Evolutionary conservation across 495 filamentous ascomycete species (phyloP).

Genomic region (Copromyces sp.): DNA sequence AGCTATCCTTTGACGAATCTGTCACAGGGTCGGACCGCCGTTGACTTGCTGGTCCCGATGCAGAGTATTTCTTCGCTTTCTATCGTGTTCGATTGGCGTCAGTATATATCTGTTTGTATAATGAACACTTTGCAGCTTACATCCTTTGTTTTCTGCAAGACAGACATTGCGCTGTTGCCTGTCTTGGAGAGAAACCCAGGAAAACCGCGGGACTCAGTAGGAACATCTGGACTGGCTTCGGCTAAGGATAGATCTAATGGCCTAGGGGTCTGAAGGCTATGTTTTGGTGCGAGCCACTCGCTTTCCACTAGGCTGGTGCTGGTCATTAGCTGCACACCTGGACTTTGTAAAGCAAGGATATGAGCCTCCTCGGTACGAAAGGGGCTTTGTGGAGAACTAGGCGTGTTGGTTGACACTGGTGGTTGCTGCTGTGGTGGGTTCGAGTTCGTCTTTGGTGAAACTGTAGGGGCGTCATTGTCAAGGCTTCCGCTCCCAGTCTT

Average conservation of each 20-base stretch:
- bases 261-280: background rate
- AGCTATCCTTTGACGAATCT: background rate
- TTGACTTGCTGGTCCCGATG: background rate
- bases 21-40: background rate
- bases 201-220: background rate
- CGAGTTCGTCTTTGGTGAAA: slow-evolving; percentile 11
- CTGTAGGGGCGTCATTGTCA: slow-evolving; percentile 6
- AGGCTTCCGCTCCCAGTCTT: slow-evolving; percentile 20
- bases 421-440: slow-evolving; percentile 1
- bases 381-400: slow-evolving; percentile 13
- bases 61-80: background rate
- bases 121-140: background rate
- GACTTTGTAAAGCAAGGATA: slow-evolving; percentile 24
- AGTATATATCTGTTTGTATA: background rate
- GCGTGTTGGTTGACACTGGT: background rate
- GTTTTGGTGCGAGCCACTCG: slow-evolving; percentile 13
- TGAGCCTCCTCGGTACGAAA: slow-evolving; percentile 27
- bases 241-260: background rate
- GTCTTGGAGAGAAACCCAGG: background rate
- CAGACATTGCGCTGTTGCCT: background rate
- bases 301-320: background rate
- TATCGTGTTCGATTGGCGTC: background rate
- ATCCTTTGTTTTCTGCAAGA: background rate
- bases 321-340: background rate
- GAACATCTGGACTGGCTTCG: background rate